Percentiles rank a stretch among this genome's conserved stretches.
Conservation (phyloP, 352 stramenopile species). For the Pythium phragmitis region DNA sequence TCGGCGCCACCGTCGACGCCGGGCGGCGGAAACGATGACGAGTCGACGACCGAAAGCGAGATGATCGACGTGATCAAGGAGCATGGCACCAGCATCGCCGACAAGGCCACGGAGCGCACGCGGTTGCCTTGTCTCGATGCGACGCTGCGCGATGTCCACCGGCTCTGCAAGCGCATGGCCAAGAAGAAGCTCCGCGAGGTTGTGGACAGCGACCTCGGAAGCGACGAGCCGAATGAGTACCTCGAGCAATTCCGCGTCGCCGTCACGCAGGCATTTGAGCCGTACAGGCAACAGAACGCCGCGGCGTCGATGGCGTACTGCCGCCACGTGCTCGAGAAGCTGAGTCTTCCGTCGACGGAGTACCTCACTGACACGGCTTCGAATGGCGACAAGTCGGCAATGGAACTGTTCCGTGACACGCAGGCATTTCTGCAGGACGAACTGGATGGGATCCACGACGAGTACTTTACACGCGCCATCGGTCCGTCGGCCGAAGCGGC, state of each 20-base stretch:
- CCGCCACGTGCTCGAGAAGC: slow-evolving; percentile 50
- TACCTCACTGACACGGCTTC: slow-evolving; percentile 36
- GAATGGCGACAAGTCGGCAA: slow-evolving; percentile 59
- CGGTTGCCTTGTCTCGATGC: slow-evolving; percentile 64
- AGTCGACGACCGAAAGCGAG: slow-evolving; percentile 39
- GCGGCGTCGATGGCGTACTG: slow-evolving; percentile 85
- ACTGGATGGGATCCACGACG: slow-evolving; percentile 45
- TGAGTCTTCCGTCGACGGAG: slow-evolving; percentile 38
- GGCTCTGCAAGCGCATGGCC: slow-evolving; percentile 65
- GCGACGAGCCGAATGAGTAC: slow-evolving; percentile 62
- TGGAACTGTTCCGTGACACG: slow-evolving; percentile 73
- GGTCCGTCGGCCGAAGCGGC: slow-evolving; percentile 77
- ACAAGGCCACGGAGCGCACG: slow-evolving; percentile 46
- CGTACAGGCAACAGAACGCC: slow-evolving; percentile 75
- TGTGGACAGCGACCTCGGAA: slow-evolving; percentile 61
- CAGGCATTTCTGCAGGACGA: slow-evolving; percentile 60
- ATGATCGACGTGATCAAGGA: slow-evolving; percentile 76
- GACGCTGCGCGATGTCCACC: slow-evolving; percentile 59
- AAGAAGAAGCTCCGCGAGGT: slow-evolving; percentile 76
- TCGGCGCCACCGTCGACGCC: slow-evolving; percentile 5
- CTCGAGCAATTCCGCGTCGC: slow-evolving; percentile 59
- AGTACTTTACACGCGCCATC: slow-evolving; percentile 61
- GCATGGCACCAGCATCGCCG: slow-evolving; percentile 33
- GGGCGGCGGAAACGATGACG: slow-evolving; percentile 33
- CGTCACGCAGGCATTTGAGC: slow-evolving; percentile 42